phyloP scores from a whole-genome alignment of 2,329 filamentous ascomycete species.

The Fusarium mangiferae region DNA sequence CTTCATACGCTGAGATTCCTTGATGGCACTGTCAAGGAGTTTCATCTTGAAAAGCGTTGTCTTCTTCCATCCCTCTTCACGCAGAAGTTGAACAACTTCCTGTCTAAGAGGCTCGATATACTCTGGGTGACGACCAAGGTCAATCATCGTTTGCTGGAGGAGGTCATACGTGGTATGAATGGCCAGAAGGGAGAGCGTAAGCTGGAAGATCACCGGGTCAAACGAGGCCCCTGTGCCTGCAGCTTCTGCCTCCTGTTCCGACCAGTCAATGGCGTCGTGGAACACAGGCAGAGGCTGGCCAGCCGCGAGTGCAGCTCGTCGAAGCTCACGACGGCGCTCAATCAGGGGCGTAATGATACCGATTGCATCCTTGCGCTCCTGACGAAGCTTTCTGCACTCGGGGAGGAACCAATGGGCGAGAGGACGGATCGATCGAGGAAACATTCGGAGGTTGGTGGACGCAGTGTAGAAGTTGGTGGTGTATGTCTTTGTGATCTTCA shows the following conservation, averaged over 20 bases:
- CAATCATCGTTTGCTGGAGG: background rate
- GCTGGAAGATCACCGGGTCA: background rate
- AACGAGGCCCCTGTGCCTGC: background rate
- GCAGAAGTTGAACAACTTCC: background rate
- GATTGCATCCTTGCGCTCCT: background rate
- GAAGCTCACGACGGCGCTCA: background rate
- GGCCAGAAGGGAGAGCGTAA: background rate
- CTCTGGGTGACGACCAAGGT: background rate
- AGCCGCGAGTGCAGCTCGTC: rapidly evolving
- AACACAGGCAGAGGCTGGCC: background rate
- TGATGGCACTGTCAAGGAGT: slow-evolving; percentile 1
- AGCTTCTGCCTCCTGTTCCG: background rate
- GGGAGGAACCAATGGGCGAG: background rate
- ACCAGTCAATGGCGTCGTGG: slow-evolving; percentile 4
- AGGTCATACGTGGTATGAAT: slow-evolving; percentile 1
- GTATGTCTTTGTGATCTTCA: slow-evolving; percentile 2
- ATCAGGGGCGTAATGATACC: background rate
- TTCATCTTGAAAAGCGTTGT: background rate
- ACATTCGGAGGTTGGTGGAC: background rate
- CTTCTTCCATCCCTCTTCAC: background rate
- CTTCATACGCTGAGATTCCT: slow-evolving; percentile 1
- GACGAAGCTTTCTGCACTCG: background rate
- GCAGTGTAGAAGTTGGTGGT: background rate
- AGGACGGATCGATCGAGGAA: background rate
- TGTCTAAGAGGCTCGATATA: background rate